Evolutionary conservation across 768 basidiomycete species (phyloP), one percentile per base, ranked within the genome.

Genomic region (Hydnum rufescens): DNA sequence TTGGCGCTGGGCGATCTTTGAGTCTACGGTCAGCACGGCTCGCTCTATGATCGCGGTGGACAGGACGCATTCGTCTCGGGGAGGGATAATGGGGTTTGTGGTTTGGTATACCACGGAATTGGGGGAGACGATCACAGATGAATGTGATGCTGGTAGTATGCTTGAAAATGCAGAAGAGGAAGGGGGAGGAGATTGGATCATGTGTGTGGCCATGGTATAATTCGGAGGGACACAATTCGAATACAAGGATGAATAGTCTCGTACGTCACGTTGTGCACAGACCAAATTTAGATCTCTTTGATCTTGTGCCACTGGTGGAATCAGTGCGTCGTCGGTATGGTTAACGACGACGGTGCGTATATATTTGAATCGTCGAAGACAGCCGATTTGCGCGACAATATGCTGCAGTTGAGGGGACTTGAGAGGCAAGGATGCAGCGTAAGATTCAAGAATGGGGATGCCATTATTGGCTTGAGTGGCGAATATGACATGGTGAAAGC

Each of bases 391-490:
- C 4, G 63, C 61, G 42, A 64, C 64, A 60, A 30, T 32, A 22
- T 29, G 51, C 23, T 62, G 65, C 49, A 66, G 64, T 56, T 58
- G 29, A 42, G 51, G 54, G 16, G 62, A 57, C 0, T 60, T 52
- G 6, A 55, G 47, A 1, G 67, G 63, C 2, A 77, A 61, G 8
- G 70, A 66, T 13, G 67, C 55, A 1, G 64, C 61, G 56, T 76
- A 78, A 0, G 68, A 67, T 0, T 64, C 61, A 13, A 85, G 64
- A 3, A 85, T 64, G 3, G 69, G 68, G 13, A 68, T 63, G 13
- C 79, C 81, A 28, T 74, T 72, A 47, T 74, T 74, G 4, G 82
- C 82, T 61, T 84, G 82, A 0, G 83, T 85, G 3, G 80, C 82
- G 48, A 85, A 69, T 4, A 85, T 65, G 53, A 88, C 64, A 60